These are phyloP conservation scores for Malus orientalis DNA, from an alignment of 306 rosid species.

Conservation along the genomic window DNA sequence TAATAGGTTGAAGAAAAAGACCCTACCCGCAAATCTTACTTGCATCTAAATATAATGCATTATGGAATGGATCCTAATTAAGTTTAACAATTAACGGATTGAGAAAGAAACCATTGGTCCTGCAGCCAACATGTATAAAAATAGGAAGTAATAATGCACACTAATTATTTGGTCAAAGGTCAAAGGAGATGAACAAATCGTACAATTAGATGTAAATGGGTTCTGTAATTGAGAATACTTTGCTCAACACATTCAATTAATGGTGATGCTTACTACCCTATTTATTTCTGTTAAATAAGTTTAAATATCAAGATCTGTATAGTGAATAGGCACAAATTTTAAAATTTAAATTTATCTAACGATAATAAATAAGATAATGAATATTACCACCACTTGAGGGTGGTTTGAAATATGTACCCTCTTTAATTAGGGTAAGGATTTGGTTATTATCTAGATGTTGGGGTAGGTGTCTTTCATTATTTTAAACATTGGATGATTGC, in stretches of 20 bases:
- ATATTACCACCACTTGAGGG: too few relatives aligned
- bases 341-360: too few relatives aligned
- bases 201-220: conserved; percentile 10
- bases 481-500: conserved; percentile 7
- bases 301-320: too few relatives aligned
- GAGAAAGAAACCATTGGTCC: conserved; percentile 6
- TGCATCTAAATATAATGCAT: neutral
- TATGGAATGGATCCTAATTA: neutral
- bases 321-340: too few relatives aligned
- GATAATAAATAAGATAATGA: too few relatives aligned
- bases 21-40: too few relatives aligned
- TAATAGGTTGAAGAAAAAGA: too few relatives aligned
- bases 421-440: neutral
- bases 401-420: neutral
- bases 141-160: conserved; percentile 7
- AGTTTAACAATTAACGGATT: neutral
- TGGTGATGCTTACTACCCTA: too few relatives aligned
- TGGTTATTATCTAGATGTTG: conserved; percentile 8
- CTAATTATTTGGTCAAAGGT: conserved; percentile 33
- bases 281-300: too few relatives aligned
- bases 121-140: conserved; percentile 7
- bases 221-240: neutral
- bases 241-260: too few relatives aligned
- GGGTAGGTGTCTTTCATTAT: conserved; percentile 8
- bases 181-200: conserved; percentile 21